Percentiles rank a stretch among this genome's conserved stretches.
Conservation (phyloP, 208 protist genomes). For the Trypanosoma platydactyli region DNA sequence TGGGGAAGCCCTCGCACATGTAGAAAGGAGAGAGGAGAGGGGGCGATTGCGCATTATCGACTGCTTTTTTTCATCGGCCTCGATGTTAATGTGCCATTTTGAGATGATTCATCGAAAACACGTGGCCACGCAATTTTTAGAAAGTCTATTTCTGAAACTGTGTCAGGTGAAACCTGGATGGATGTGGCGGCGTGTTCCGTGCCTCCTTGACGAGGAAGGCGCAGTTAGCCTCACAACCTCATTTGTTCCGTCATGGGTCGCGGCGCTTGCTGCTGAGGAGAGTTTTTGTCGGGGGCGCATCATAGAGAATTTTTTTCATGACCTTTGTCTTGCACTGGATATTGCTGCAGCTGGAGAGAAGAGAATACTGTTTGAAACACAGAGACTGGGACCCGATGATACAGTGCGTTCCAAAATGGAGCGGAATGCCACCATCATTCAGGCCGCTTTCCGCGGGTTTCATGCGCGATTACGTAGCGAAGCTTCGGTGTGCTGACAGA, state of each 20-base stretch:
- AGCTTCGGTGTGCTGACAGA: neutral
- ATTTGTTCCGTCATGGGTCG: neutral
- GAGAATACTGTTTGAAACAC: slow-evolving; percentile 18
- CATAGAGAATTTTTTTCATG: slow-evolving; percentile 14
- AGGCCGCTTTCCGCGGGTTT: slow-evolving; percentile 42
- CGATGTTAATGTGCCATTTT: slow-evolving; percentile 1
- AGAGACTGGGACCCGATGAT: neutral
- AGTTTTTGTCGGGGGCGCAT: slow-evolving; percentile 10
- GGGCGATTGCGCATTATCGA: slow-evolving; percentile 25
- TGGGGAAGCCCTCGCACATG: neutral
- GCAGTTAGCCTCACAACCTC: neutral
- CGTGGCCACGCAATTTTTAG: slow-evolving; percentile 34
- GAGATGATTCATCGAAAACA: slow-evolving; percentile 31
- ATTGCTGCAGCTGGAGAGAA: slow-evolving; percentile 33
- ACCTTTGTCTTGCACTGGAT: slow-evolving; percentile 5
- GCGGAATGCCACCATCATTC: slow-evolving; percentile 38
- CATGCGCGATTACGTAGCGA: slow-evolving; percentile 15
- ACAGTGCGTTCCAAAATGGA: slow-evolving; percentile 21
- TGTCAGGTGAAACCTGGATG: slow-evolving; percentile 37
- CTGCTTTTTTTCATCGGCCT: slow-evolving; percentile 5
- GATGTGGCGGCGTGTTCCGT: slow-evolving; percentile 35
- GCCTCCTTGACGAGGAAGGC: slow-evolving; percentile 3
- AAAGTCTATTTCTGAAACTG: slow-evolving; percentile 50
- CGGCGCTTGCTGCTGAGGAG: slow-evolving; percentile 20
- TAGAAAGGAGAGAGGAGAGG: slow-evolving; percentile 14